These are phyloP conservation scores for Raffaelea deltoideospora DNA, from an alignment of 2,329 filamentous ascomycete species.

Conservation along the genomic window DNA sequence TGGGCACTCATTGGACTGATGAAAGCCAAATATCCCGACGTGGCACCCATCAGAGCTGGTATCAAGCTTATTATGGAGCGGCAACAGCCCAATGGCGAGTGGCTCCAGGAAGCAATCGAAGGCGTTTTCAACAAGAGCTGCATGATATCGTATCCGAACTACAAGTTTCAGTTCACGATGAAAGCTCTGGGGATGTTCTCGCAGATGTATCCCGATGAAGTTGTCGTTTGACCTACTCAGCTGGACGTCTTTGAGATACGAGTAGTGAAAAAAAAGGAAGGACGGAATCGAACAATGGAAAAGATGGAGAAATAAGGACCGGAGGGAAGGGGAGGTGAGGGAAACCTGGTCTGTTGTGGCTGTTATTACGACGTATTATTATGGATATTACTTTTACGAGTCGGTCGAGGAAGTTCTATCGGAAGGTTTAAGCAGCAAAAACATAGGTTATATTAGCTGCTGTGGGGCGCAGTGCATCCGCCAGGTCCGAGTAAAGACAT, in stretches of 20 bases:
- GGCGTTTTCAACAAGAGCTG: slow-evolving; percentile 98
- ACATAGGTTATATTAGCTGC: too few relatives aligned
- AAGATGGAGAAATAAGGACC: too few relatives aligned
- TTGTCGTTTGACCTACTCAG: slow-evolving; percentile 19
- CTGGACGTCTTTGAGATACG: neutral
- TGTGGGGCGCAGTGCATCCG: too few relatives aligned
- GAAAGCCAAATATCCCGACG: slow-evolving; percentile 67
- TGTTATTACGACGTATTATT: too few relatives aligned
- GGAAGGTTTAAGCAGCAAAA: too few relatives aligned
- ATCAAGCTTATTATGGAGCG: slow-evolving; percentile 70
- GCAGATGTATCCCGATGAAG: slow-evolving; percentile 51
- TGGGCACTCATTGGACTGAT: slow-evolving; percentile 77
- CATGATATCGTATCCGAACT: slow-evolving; percentile 99
- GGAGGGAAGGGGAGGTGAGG: too few relatives aligned
- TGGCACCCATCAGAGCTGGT: slow-evolving; percentile 55
- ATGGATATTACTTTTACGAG: too few relatives aligned
- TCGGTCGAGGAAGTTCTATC: too few relatives aligned
- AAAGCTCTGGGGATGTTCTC: slow-evolving; percentile 89
- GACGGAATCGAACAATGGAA: too few relatives aligned
- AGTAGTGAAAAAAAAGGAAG: too few relatives aligned
- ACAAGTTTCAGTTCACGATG: slow-evolving; percentile 92
- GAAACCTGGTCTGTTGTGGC: too few relatives aligned
- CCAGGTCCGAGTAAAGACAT: too few relatives aligned
- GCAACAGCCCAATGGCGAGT: slow-evolving; percentile 82
- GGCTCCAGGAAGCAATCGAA: slow-evolving; percentile 90